Evolutionary conservation across 257 asterid genomes (phyloP).

Genomic region (Salvia hispanica): DNA sequence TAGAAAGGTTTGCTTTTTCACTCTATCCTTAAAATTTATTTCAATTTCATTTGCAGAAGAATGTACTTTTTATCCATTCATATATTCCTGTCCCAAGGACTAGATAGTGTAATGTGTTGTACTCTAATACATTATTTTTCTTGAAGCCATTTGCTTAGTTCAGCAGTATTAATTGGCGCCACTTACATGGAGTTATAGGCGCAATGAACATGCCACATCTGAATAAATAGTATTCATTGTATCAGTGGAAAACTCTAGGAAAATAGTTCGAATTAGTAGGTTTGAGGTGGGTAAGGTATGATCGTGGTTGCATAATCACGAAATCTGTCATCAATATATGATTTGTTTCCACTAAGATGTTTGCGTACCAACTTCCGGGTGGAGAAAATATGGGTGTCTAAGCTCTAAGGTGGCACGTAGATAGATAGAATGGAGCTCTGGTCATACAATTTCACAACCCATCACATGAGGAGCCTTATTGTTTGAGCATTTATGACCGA

Average conservation of each 20-base stretch:
- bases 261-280: no score
- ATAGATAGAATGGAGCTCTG: not conserved
- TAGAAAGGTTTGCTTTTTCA: conserved; percentile 35
- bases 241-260: no score
- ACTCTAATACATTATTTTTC: conserved; percentile 10
- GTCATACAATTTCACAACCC: not conserved
- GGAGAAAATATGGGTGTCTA: not conserved
- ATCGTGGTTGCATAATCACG: no score
- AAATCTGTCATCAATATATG: not conserved
- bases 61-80: not conserved
- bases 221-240: no score
- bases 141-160: not conserved
- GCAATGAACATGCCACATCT: not conserved
- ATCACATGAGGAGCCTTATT: no score
- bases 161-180: not conserved
- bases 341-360: not conserved
- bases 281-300: no score
- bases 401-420: not conserved
- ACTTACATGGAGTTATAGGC: not conserved
- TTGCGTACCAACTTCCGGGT: not conserved
- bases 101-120: not conserved
- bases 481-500: no score
- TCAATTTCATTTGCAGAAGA: conserved; percentile 12
- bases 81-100: not conserved
- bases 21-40: not conserved